phyloP scores from a whole-genome alignment of 1,284 basidiomycete species.

The Sanghuangporus sanghuang region DNA sequence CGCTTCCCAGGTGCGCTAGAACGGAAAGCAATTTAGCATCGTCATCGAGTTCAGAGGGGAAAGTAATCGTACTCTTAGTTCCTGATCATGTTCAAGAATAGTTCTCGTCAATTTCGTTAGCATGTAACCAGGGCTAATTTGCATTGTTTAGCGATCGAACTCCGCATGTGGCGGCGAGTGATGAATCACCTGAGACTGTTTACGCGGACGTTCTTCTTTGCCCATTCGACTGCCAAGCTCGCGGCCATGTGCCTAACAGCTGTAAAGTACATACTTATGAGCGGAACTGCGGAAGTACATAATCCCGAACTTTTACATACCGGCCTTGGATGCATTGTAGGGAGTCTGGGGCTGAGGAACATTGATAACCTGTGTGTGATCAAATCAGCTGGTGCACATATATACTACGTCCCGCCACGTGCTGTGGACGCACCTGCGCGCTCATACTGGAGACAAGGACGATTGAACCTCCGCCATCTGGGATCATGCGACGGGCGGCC shows the following conservation, averaged over 20 bases:
- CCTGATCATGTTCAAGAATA: conserved; percentile 66
- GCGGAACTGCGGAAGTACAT: conserved; percentile 1
- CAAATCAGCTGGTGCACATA: neutral
- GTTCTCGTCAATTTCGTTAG: conserved; percentile 82
- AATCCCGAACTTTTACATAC: conserved; percentile 31
- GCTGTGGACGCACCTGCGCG: conserved; percentile 59
- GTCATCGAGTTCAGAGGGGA: neutral
- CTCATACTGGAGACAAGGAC: conserved; percentile 91
- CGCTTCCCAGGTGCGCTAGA: conserved; percentile 81
- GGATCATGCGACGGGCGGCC: conserved; percentile 79
- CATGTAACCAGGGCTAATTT: conserved; percentile 79
- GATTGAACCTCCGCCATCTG: conserved; percentile 74
- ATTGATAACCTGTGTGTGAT: conserved; percentile 65
- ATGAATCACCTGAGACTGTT: conserved; percentile 61
- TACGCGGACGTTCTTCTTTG: conserved; percentile 78
- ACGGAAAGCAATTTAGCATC: conserved; percentile 13
- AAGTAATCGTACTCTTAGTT: conserved; percentile 53
- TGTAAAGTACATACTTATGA: conserved; percentile 20
- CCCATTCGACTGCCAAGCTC: conserved; percentile 87
- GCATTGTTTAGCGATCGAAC: neutral
- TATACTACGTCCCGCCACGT: conserved; percentile 6
- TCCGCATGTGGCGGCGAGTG: conserved; percentile 11
- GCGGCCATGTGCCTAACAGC: conserved; percentile 88
- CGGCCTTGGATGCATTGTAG: conserved; percentile 93
- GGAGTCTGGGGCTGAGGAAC: conserved; percentile 88